Evolutionary conservation across 352 stramenopile species (phyloP), one percentile per base, ranked within the genome.

Genomic region (Aphanomyces invadans): DNA sequence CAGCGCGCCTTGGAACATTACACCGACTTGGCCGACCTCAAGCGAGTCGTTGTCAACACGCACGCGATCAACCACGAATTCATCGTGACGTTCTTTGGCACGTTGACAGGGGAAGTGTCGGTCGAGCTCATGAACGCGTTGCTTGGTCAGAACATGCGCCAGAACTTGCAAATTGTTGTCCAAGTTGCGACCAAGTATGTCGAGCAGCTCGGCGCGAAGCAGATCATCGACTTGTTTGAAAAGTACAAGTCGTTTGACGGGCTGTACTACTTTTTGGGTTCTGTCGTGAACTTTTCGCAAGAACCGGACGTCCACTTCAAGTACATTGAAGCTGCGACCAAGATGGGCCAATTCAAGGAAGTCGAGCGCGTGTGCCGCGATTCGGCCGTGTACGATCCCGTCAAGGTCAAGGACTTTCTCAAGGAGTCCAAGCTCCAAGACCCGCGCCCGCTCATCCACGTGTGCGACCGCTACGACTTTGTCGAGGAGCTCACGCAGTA

Each of bases 291-390:
- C 80, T 97, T 93, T 76, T 98, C 92, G 5, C 96, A 99, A 74
- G 95, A 99, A 70, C 81, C 95, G 5, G 88, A 98, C 69, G 97
- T 99, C 44, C 97, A 99, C 77, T 99, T 99, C 77, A 99, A 99
- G 82, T 99, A 99, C 83, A 99, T 99, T 83, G 96, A 99, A 80
- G 95, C 95, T 52, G 97, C 97, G 19, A 98, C 97, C 62, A 98
- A 98, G 89, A 97, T 99, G 82, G 95, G 97, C 38, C 97, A 99
- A 74, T 99, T 99, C 81, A 99, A 99, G 78, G 97, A 99, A 76
- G 97, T 99, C 25, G 97, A 99, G 77, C 93, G 97, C 59, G 97
- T 99, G 51, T 99, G 97, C 76, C 93, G 97, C 64, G 97, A 99
- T 78, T 99, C 95, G n/a, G 98, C 97, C 45, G 96, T 99, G 60